phyloP scores from a whole-genome alignment of 352 stramenopile species.

The Phytophthora hybrid region DNA sequence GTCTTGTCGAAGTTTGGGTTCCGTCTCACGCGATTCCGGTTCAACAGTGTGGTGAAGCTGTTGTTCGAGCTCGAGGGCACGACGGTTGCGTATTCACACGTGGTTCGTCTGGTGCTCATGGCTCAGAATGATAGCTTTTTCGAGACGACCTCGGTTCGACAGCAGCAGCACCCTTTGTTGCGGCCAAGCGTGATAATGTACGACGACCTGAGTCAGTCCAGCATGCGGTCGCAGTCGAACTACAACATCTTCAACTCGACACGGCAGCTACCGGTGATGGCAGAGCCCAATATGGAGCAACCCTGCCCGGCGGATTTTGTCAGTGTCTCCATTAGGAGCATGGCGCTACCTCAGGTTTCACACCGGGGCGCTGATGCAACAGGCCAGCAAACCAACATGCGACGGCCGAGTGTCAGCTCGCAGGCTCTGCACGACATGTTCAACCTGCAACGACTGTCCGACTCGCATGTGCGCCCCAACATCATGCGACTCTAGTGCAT shows the following conservation, averaged over 20 bases:
- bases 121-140: slow-evolving; percentile 31
- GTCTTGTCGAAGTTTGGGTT: slow-evolving; percentile 57
- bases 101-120: slow-evolving; percentile 49
- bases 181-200: slow-evolving; percentile 33
- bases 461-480: slow-evolving; percentile 2
- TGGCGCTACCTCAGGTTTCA: slow-evolving; percentile 11
- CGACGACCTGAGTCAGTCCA: slow-evolving; percentile 27
- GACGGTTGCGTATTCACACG: slow-evolving; percentile 51
- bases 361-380: neutral
- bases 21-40: slow-evolving; percentile 60
- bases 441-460: slow-evolving; percentile 26
- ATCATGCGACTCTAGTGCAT: slow-evolving; percentile 21
- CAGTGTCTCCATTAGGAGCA: slow-evolving; percentile 8
- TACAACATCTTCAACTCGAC: slow-evolving; percentile 41
- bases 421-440: slow-evolving; percentile 36
- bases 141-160: slow-evolving; percentile 4
- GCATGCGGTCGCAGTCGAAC: slow-evolving; percentile 37
- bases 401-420: neutral
- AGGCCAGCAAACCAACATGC: neutral
- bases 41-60: slow-evolving; percentile 70
- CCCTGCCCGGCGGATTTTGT: slow-evolving; percentile 23
- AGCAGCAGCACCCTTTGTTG: slow-evolving; percentile 28
- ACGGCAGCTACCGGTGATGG: slow-evolving; percentile 15
- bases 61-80: slow-evolving; percentile 53
- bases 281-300: slow-evolving; percentile 17